Evolutionary conservation across 23 red algal genomes (phyloP), one percentile per base, ranked within the genome.

Genomic region (Agarophyton chilense): DNA sequence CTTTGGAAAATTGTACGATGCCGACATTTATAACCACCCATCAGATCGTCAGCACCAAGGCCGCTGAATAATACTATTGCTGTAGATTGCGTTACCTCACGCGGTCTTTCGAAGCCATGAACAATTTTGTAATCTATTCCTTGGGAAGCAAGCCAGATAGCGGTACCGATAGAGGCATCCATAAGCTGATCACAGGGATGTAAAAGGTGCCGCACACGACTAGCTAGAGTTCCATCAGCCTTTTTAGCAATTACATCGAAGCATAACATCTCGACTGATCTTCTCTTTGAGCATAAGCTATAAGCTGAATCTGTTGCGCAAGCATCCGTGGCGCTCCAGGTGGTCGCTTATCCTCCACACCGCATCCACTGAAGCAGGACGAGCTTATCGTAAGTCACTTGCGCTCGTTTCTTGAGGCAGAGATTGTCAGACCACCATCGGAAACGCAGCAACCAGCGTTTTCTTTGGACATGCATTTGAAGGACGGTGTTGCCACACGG

Each of bases 11-110:
- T 84, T 38, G 86, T 82, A 29, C 91, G 47, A 87, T 94, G 96
- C 19, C 96, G 79, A 50, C 92, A 88, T 84, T 98, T 98, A 54
- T 98, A 98, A 21, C 96, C 96, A 22, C 88, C 96, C 70, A 90
- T 79, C 57, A 95, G 87, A 71, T 98, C 96, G 70, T 98, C 96
- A 13, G 96, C 96, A 4, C 96, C 96, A 21, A 98, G 79, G 24
- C 96, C 96, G 72, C 91, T 94, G 24, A 95, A 92, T 42, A 98
- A 50, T 32, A 98, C 83, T 53, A 33, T 89, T 33, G 84, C 90
- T 25, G 57, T 40, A 7, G 62, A 54, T 36, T 52, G 35, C 7
- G 31, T 50, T 2, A 55, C 40, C 38, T 78, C 77, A 47, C 57
- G 16, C 18, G 44, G 33, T 1, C 54, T 50, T 34, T 63, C 42